Evolutionary conservation across 805 yeast genomes (phyloP), one percentile per base, ranked within the genome.

Genomic region (Zygoascus flipseniorum): DNA sequence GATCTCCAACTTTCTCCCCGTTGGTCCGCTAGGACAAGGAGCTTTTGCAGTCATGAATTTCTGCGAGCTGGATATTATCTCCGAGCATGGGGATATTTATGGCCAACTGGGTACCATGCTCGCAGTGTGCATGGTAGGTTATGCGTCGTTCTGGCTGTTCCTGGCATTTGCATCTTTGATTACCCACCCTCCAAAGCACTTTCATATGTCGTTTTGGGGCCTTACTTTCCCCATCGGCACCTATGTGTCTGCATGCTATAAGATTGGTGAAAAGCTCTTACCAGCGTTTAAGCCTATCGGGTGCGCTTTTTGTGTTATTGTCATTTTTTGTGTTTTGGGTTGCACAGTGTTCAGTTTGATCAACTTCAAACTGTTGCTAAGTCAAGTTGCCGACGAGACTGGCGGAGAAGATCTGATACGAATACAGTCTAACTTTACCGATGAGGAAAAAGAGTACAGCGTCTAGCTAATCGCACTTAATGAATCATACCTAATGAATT

Each of bases 161-260:
- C 61, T 76, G 9, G 76, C 81, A 0, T 43, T 73, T 1, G 47
- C 68, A 1, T 64, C 74, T 26, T 67, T 72, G 1, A 9, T 68
- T 1, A 59, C 62, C 19, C 62, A 64, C 35, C 76, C 75, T 0
- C 62, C 66, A 3, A 67, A 66, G 18, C 52, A 58, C 32, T 82
- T 80, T 70, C 70, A 73, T 31, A 73, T 74, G 57, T 76, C 79
- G 1, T 81, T 81, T 80, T 86, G 96, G 96, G 82, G 89, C 16
- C 78, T 86, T 73, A 86, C 96, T 58, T 89, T 89, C 82, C 97
- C 96, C 3, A 62, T 89, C 60, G 97, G 96, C 1, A 87, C 95
- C 0, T 81, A 86, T 83, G 73, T 84, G 0, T 65, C 85, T 13
- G 80, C 88, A 1, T 76, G 80, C 54, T 66, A 72, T 9, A 77